These are phyloP conservation scores for Colletotrichum filicis DNA, from an alignment of 2,329 filamentous ascomycete species.

Conservation along the genomic window DNA sequence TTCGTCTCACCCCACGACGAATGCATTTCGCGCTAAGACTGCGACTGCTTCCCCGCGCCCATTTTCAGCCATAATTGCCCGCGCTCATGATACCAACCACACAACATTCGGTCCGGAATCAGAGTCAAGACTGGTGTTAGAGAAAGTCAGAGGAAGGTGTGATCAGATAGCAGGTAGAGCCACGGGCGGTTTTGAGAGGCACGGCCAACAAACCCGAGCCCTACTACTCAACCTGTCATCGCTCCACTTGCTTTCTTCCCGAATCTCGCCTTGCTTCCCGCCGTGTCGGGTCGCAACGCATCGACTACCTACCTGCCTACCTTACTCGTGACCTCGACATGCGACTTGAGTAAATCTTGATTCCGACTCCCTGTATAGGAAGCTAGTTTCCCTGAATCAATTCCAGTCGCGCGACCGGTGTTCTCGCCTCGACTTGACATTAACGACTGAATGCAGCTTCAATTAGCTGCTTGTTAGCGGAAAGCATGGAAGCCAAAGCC, in stretches of 20 bases:
- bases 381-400: not conserved
- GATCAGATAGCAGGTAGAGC: not conserved
- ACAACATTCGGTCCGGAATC: not conserved
- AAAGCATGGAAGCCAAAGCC: constrained; percentile 33
- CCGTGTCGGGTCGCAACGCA: not conserved
- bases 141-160: not conserved
- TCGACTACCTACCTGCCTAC: not conserved
- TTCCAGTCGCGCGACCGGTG: not conserved
- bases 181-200: not conserved
- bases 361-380: not conserved
- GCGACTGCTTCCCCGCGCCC: not conserved
- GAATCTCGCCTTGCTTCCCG: not conserved
- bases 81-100: not conserved
- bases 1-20: constrained; percentile 23
- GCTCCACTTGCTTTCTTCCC: not conserved
- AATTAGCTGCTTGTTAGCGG: not conserved
- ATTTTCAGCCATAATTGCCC: not conserved
- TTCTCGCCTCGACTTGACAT: not conserved
- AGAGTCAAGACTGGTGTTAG: not conserved
- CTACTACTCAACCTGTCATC: not conserved
- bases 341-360: not conserved
- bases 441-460: not conserved
- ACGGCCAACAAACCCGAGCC: not conserved
- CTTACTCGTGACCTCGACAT: constrained; percentile 3
- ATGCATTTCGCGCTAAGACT: not conserved